These are phyloP conservation scores for Vitis rotundifolia DNA, from an alignment of 164 flowering plant genomes.

Conservation along the genomic window DNA sequence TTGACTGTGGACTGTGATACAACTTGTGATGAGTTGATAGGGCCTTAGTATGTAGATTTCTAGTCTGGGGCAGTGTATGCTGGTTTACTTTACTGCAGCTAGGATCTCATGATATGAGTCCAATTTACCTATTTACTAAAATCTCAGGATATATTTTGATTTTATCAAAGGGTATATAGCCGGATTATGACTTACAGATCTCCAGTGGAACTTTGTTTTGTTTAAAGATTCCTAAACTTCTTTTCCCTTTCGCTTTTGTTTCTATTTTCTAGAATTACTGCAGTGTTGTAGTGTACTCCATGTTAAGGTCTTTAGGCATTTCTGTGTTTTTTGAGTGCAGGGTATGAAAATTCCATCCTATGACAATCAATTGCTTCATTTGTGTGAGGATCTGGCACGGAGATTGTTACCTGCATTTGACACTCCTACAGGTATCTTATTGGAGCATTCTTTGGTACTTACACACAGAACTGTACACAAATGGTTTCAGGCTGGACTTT, in stretches of 20 bases:
- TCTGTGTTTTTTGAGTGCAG: constrained; percentile 32
- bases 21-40: not conserved
- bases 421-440: constrained; percentile 84
- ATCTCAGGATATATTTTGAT: not conserved
- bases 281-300: not conserved
- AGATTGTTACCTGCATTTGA: constrained; percentile 97
- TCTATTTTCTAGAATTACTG: not conserved
- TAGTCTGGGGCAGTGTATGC: not conserved
- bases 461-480: not conserved
- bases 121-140: not conserved
- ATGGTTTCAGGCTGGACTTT: not conserved
- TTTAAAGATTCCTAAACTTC: not conserved
- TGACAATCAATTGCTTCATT: constrained; percentile 69
- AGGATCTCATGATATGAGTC: not conserved
- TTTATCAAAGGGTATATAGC: not conserved
- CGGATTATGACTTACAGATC: not conserved
- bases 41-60: too few relatives aligned
- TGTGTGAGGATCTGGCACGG: constrained; percentile 84
- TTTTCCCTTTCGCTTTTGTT: not conserved
- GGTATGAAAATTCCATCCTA: constrained; percentile 92
- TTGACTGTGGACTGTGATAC: not conserved
- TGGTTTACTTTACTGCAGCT: not conserved
- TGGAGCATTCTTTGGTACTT: constrained; percentile 3
- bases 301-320: not conserved
- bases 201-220: not conserved